These are phyloP conservation scores for Nakazawaea ernobii DNA, from an alignment of 805 yeast species.

Conservation along the genomic window DNA sequence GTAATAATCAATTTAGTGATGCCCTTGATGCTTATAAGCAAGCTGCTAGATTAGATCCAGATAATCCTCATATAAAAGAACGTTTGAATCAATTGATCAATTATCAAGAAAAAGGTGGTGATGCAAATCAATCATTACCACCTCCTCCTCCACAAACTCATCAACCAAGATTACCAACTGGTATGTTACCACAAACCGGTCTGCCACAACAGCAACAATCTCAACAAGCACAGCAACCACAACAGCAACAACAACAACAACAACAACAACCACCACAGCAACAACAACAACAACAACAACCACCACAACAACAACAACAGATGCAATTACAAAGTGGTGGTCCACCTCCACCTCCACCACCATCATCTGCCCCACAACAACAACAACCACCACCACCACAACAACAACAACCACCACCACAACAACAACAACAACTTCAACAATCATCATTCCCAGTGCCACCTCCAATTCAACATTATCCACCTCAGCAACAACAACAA, in stretches of 20 bases:
- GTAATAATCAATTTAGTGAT: conserved; percentile 91
- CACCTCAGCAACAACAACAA: neutral
- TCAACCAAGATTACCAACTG: conserved; percentile 58
- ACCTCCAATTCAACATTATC: conserved; percentile 4
- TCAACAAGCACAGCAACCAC: conserved; percentile 17
- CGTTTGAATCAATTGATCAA: conserved; percentile 80
- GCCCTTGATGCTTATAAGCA: conserved; percentile 96
- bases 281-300: conserved; percentile 5
- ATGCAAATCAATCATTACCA: conserved; percentile 37
- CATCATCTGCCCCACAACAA: neutral
- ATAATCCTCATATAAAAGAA: conserved; percentile 89
- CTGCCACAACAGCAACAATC: conserved; percentile 17
- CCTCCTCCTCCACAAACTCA: conserved; percentile 69
- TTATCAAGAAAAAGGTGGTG: conserved; percentile 62
- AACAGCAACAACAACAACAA: conserved; percentile 14
- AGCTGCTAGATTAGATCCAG: conserved; percentile 93
- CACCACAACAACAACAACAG: conserved; percentile 10
- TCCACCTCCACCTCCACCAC: neutral
- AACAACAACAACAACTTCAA: conserved; percentile 1
- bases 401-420: conserved; percentile 1
- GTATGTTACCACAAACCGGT: conserved; percentile 46
- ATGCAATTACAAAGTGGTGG: conserved; percentile 1
- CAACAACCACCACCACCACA: conserved; percentile 7
- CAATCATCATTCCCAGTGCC: conserved; percentile 1
- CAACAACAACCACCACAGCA: conserved; percentile 6